Evolutionary conservation across 345 rosid genomes (phyloP), one percentile per base, ranked within the genome.

Genomic region (Eutrema japonicum): DNA sequence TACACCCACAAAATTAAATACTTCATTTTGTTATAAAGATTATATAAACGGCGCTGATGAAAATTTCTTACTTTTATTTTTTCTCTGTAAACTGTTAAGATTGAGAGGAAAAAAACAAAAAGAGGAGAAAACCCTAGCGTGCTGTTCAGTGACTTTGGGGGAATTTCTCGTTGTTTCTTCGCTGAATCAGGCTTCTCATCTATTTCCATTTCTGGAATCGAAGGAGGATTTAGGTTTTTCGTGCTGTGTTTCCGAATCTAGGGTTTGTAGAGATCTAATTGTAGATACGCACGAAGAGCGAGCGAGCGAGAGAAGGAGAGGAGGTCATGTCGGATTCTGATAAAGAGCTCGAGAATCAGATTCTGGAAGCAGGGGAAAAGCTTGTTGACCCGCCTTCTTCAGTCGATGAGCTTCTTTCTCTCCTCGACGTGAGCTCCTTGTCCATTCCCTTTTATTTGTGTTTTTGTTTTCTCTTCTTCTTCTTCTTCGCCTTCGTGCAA

Each of bases 361-460:
- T 96, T 56, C 5, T 54, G 75, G 90, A 89, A 61, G 90, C 96
- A 37, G 98, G 93, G 12, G 83, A 80, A 14, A 84, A 66, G 83
- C 93, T 96, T 38, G n/a, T 82, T 26, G 79, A 83, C 63, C 90
- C 93, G n/a, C 88, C 97, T 58, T 64, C 89, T 37, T 77, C 91
- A 3, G 80, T 83, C 27, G 92, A 89, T 8, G 91, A 85, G 49
- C 94, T 95, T 70, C 92, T 95, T 74, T 66, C 84, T 72, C 88
- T 92, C 65, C 96, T 95, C 7, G 93, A 95, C 41, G 99, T 89
- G 72, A 84, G 91, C 78, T 68, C 18, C 70, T 4, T 77, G 54
- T 4, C 79, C 38, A 60, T 45, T 64, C 33, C 3, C 4, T 26
- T 67, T 7, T 58, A 11, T 56, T 4, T 36, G 0, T 58, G 36